Base-by-base conservation (phyloP, 2,329 filamentous ascomycete genomes). In the Coniosporium tulheliwenetii region DNA sequence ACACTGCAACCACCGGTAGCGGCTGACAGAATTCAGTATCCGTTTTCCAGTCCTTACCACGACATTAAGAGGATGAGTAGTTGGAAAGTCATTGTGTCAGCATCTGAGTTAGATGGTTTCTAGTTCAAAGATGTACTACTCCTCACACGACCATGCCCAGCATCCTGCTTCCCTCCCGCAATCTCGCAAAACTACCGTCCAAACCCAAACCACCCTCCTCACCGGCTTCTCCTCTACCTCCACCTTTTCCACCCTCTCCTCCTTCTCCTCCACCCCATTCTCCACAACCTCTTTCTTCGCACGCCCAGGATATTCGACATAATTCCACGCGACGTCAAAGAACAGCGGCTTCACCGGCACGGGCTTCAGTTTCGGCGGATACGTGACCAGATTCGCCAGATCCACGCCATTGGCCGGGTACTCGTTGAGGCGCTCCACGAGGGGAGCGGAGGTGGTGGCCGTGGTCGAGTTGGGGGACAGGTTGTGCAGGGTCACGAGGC, bases 321-420 rank as follows among this genome's bases (percentile, higher is more conserved):
- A 96, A 58, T 96, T 96, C 83, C 85, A 98, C 8, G 91, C 91
- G 7, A 94, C 81, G 55, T 98, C 91, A 44, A 96, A 75, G 69
- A 96, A 96, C 30, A 96, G 70, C 26, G 91, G 91, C 66, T 98
- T 98, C 40, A 94, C 81, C 0, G 91, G 86, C 33, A 96, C 77
- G 1, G 81, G 72, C 45, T 84, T 77, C 48, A 95, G 65, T 55
- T 78, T 82, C 1, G 89, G 87, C 10, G 91, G 91, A 59, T 87
- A 95, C 4, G 78, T 74, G 37, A 96, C 87, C 19, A 98, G 65
- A 49, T 89, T 89, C 35, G 69, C 69, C 19, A 95, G 67, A 56
- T 94, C 78, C 8, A 85, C 73, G 30, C 73, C 76, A 19, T 73
- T 73, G 3, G 69, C 62, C 1, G 85, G 82, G 56, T 87, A 96